Percentiles rank a stretch among this genome's conserved stretches.
Conservation (phyloP, 2,329 filamentous ascomycete species). For the Westerdykella aurantiaca region DNA sequence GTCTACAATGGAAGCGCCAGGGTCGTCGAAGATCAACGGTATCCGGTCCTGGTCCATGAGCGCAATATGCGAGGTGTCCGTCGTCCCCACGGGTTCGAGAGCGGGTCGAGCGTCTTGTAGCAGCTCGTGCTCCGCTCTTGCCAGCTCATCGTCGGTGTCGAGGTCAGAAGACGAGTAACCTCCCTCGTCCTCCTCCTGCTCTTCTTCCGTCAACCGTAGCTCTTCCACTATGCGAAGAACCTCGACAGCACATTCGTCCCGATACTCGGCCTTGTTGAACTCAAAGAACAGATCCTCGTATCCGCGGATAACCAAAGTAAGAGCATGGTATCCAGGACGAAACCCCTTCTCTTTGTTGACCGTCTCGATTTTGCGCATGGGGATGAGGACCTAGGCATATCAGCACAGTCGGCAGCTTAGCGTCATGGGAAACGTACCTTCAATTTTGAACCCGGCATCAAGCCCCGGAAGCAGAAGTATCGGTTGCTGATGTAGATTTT, state of each 20-base stretch:
- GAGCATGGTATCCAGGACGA: slow-evolving; percentile 79
- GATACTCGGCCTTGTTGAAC: slow-evolving; percentile 67
- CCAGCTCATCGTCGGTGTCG: slow-evolving; percentile 63
- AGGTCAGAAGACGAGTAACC: slow-evolving; percentile 60
- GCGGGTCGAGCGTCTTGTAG: slow-evolving; percentile 65
- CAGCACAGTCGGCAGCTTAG: slow-evolving; percentile 6
- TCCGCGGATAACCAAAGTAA: slow-evolving; percentile 87
- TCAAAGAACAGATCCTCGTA: slow-evolving; percentile 98
- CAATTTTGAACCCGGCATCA: slow-evolving; percentile 81
- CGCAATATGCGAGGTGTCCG: slow-evolving; percentile 24
- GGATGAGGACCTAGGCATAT: slow-evolving; percentile 60
- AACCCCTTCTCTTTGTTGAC: slow-evolving; percentile 94
- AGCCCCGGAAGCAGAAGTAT: slow-evolving; percentile 86
- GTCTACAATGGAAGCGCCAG: slow-evolving; percentile 77
- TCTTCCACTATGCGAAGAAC: slow-evolving; percentile 71
- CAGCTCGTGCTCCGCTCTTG: slow-evolving; percentile 74
- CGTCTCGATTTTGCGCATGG: slow-evolving; percentile 85
- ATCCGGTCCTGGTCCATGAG: slow-evolving; percentile 51
- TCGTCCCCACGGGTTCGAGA: slow-evolving; percentile 11
- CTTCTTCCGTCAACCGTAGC: slow-evolving; percentile 63
- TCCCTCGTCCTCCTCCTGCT: slow-evolving; percentile 52
- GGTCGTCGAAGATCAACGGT: slow-evolving; percentile 83
- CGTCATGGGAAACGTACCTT: slow-evolving; percentile 46
- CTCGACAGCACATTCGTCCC: slow-evolving; percentile 85
- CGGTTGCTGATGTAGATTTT: slow-evolving; percentile 91